Evolutionary conservation across 306 rosid species (phyloP), one percentile per base, ranked within the genome.

Genomic region (Carpinus viminea): DNA sequence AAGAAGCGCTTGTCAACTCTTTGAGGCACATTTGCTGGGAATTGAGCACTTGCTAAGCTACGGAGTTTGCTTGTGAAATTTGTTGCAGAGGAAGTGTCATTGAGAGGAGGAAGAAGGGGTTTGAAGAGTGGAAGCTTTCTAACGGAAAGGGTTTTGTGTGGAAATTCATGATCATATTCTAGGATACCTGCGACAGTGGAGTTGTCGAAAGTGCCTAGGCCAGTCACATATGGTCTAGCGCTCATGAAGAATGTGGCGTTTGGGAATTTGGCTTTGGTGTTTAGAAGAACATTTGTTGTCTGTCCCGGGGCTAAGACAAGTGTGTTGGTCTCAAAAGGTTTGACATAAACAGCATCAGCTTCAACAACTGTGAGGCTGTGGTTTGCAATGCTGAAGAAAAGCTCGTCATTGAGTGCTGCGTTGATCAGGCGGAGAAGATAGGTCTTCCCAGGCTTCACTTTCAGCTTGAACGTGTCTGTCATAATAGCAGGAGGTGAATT

Each of bases 371-470:
- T 70, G 57, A 70, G 20, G 0, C 12, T 70, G 74, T 70, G 74
- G 74, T 70, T 70, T 70, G 74, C 56, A 48, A 70, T 48, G 55
- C 74, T 70, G 74, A 70, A 70, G 41, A 70, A 70, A 11, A 70
- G 74, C 38, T 70, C 74, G 12, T 70, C 74, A 2, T 45, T 47
- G 46, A 64, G 70, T 31, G 70, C 46, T 2, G 70, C 70, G 15
- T 64, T 64, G 70, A 64, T 16, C 3, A 64, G 31, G 1, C 70
- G 70, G 46, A 64, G 70, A 64, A 64, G 70, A 34, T 64, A 64
- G 34, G 70, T 64, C 70, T 64, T 64, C 46, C 70, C 70, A 7
- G 70, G 70, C 70, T 64, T 64, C 45, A 64, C 70, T 13, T 70
- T 48, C 54, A 70, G 74, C 74, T 24, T 70, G 74, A 70, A 70